These are phyloP conservation scores for Penicillium longicatenatum DNA, from an alignment of 495 filamentous ascomycete species.

Conservation along the genomic window DNA sequence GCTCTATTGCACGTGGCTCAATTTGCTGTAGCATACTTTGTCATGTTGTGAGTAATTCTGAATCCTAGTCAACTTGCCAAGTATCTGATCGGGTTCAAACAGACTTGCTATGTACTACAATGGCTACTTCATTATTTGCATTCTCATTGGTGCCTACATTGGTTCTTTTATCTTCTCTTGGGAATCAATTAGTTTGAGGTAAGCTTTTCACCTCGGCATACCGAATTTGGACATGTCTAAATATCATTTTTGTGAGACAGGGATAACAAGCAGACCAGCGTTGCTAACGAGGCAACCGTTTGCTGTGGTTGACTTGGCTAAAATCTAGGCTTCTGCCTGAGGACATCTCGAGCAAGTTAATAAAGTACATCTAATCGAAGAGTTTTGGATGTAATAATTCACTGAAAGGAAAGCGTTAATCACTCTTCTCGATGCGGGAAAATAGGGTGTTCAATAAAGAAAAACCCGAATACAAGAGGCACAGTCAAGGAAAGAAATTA, in stretches of 20 bases:
- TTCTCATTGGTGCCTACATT: not conserved
- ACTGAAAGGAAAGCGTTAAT: no score
- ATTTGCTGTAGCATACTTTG: not conserved
- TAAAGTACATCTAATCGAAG: no score
- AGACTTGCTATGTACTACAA: not conserved
- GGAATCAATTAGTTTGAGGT: not conserved
- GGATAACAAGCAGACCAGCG: not conserved
- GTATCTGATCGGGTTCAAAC: not conserved
- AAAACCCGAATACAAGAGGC: no score
- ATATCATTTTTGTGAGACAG: not conserved
- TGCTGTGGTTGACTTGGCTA: not conserved
- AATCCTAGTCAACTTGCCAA: not conserved
- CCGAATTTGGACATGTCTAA: not conserved
- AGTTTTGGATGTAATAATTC: no score
- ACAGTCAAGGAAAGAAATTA: no score
- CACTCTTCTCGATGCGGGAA: no score
- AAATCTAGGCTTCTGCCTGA: no score
- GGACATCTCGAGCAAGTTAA: no score
- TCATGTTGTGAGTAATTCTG: not conserved
- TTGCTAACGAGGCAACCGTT: not conserved
- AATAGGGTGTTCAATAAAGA: no score
- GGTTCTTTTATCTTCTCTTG: not conserved
- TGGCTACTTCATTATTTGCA: slow-evolving; percentile 1
- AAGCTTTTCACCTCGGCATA: not conserved
- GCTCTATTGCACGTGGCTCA: not conserved